A percentile compares a stretch with the other conserved stretches of the same genome.
Conservation (phyloP, 1,139 yeast species). For the Blastobotrys persicus region DNA sequence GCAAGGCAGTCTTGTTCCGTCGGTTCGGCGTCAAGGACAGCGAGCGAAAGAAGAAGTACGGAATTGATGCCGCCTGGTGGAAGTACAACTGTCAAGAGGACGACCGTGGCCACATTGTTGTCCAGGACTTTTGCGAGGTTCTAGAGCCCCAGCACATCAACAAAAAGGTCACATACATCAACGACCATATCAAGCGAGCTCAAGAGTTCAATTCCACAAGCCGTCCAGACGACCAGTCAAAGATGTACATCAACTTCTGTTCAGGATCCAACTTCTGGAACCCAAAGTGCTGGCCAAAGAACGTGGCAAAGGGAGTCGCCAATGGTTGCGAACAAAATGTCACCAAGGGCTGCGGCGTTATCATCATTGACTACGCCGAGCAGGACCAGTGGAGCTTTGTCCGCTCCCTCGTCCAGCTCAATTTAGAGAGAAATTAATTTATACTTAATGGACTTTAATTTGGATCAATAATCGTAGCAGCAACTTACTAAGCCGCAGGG, state of each 20-base stretch:
- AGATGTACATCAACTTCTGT: conserved; percentile 68
- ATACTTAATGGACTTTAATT: neutral
- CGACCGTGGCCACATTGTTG: conserved; percentile 59
- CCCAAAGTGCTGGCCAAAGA: conserved; percentile 72
- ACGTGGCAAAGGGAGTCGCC: conserved; percentile 52
- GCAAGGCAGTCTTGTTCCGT: conserved; percentile 64
- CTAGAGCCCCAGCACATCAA: conserved; percentile 50
- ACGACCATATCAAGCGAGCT: conserved; percentile 56
- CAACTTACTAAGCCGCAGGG: no score
- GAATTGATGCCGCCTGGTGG: conserved; percentile 72
- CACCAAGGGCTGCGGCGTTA: conserved; percentile 54
- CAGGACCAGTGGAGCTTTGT: conserved; percentile 58
- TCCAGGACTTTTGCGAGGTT: conserved; percentile 76
- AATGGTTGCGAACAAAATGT: conserved; percentile 51
- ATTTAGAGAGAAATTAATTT: conserved; percentile 38
- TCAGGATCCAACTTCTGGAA: conserved; percentile 74
- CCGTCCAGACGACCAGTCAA: conserved; percentile 42
- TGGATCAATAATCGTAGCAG: no score
- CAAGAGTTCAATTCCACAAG: conserved; percentile 47
- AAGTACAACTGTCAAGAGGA: conserved; percentile 62
- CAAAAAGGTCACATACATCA: conserved; percentile 59
- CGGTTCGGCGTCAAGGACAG: conserved; percentile 62
- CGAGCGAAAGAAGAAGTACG: conserved; percentile 42
- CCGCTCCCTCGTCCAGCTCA: conserved; percentile 52
- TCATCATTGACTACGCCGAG: conserved; percentile 68